Conservation (phyloP, 83 land plant species). For the Diphasiastrum complanatum region DNA sequence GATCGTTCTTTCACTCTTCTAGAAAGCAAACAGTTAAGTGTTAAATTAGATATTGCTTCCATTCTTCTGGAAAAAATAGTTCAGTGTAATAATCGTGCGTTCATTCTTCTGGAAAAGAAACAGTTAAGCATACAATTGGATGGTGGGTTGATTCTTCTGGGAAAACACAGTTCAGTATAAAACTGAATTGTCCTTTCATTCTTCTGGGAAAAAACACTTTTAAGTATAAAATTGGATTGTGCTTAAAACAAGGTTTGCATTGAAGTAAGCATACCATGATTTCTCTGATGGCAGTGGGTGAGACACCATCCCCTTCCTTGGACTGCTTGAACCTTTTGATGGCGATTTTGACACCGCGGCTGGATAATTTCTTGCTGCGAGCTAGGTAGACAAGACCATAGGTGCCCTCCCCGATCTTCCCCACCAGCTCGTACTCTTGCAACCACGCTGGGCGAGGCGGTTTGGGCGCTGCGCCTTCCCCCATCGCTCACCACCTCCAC, state of each 20-base stretch:
- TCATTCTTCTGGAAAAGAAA: too few relatives aligned
- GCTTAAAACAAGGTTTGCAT: neutral
- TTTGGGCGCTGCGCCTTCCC: constrained; percentile 23
- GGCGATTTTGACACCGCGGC: constrained; percentile 67
- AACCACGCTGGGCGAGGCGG: constrained; percentile 78
- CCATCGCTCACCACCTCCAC: constrained; percentile 26
- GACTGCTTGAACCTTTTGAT: constrained; percentile 98
- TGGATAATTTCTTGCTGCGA: constrained; percentile 49
- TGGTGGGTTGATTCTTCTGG: too few relatives aligned
- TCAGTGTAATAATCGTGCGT: too few relatives aligned
- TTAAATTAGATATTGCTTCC: too few relatives aligned
- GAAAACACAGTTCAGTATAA: too few relatives aligned
- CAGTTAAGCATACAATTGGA: too few relatives aligned
- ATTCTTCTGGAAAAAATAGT: too few relatives aligned
- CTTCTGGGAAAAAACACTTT: too few relatives aligned
- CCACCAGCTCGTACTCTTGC: constrained; percentile 89
- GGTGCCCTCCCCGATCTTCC: constrained; percentile 97
- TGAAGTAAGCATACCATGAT: constrained; percentile 57
- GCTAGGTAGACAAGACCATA: constrained; percentile 94
- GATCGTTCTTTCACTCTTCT: too few relatives aligned
- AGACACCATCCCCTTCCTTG: constrained; percentile 97
- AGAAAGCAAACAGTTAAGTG: too few relatives aligned
- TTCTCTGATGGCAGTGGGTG: constrained; percentile 95
- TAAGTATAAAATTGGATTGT: too few relatives aligned
- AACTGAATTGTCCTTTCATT: too few relatives aligned